Conservation (phyloP, 2,329 filamentous ascomycete species). For the Chaetomiaceae sp. region DNA sequence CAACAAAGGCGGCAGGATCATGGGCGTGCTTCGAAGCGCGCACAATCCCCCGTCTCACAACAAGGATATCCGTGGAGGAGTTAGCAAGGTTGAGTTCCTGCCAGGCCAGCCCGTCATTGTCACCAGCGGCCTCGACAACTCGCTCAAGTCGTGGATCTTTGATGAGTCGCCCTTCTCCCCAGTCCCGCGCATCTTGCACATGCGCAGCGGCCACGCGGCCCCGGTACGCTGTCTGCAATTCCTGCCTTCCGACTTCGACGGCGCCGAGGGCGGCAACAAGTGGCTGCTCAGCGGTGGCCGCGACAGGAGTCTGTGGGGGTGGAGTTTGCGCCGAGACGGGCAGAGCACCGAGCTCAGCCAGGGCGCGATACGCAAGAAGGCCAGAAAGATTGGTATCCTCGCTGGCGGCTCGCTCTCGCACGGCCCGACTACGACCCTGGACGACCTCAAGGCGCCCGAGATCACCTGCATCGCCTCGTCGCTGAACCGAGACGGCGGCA, state of each 20-base stretch:
- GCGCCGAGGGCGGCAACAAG: constrained; percentile 81
- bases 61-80: constrained; percentile 63
- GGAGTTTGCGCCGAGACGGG: constrained; percentile 89
- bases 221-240: constrained; percentile 80
- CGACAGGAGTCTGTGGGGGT: constrained; percentile 92
- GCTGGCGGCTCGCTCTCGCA: constrained; percentile 52
- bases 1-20: constrained; percentile 80
- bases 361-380: constrained; percentile 80
- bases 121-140: constrained; percentile 89
- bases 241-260: constrained; percentile 82
- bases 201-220: constrained; percentile 81
- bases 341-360: constrained; percentile 94
- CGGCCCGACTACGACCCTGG: constrained; percentile 60
- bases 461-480: constrained; percentile 90
- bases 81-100: constrained; percentile 86
- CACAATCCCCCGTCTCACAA: constrained; percentile 68
- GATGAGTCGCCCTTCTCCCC: constrained; percentile 88
- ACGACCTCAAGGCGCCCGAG: constrained; percentile 81
- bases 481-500: constrained; percentile 89
- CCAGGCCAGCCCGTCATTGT: constrained; percentile 84
- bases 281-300: constrained; percentile 88
- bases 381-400: constrained; percentile 78
- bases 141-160: constrained; percentile 93
- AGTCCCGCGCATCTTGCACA: constrained; percentile 78
- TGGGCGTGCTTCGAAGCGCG: constrained; percentile 80